Conservation (phyloP, 2,329 filamentous ascomycete genomes). For the Trichoderma breve region DNA sequence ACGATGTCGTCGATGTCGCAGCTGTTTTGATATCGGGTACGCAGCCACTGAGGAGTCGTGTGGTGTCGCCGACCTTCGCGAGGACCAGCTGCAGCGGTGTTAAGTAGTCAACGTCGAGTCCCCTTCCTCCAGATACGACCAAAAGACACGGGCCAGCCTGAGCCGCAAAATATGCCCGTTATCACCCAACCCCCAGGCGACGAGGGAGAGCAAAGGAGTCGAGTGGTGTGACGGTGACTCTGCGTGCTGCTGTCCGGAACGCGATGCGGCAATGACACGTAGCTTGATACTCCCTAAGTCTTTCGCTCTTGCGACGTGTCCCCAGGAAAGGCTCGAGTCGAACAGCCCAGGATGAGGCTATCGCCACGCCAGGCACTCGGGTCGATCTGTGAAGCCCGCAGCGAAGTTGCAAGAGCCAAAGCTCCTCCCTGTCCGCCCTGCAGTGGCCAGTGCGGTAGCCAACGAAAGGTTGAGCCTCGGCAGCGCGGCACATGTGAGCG, state of each 20-base stretch:
- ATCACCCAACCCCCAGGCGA: neutral
- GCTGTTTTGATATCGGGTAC: neutral
- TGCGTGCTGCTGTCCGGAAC: neutral
- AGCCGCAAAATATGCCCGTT: neutral
- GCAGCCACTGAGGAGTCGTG: neutral
- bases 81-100: neutral
- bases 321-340: neutral
- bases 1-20: neutral
- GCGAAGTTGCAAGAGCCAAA: neutral
- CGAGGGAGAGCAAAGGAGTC: neutral
- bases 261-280: neutral
- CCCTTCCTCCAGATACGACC: neutral
- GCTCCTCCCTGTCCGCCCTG: neutral
- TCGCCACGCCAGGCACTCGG: neutral
- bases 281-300: neutral
- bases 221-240: neutral
- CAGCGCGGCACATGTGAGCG: conserved; percentile 12
- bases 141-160: neutral
- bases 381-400: neutral
- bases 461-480: conserved; percentile 7
- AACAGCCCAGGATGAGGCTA: conserved; percentile 1
- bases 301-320: neutral
- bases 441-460: neutral
- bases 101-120: neutral
- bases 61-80: neutral